Percentiles rank a stretch among this genome's conserved stretches.
These are phyloP conservation scores for Obba rivulosa DNA, from an alignment of 768 basidiomycete species.

Conservation along the genomic window DNA sequence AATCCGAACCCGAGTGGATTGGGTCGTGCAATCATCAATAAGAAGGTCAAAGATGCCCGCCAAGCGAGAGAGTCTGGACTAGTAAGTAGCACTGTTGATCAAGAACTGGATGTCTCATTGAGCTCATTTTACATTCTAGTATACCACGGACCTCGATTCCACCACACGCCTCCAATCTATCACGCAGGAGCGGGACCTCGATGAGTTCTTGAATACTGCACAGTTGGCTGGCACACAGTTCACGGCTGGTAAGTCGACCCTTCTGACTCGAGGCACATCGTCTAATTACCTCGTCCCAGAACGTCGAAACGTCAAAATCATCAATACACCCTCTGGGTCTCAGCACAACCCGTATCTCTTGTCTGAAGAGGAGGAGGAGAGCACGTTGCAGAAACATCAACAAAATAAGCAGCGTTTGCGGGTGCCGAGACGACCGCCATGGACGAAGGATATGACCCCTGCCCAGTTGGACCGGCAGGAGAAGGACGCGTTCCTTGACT, in stretches of 20 bases:
- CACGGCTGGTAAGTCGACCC: slow-evolving; percentile 67
- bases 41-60: slow-evolving; percentile 73
- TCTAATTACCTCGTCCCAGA: slow-evolving; percentile 36
- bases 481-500: slow-evolving; percentile 85
- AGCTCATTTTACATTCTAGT: slow-evolving; percentile 41
- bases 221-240: slow-evolving; percentile 94
- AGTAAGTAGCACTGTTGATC: slow-evolving; percentile 30
- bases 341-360: slow-evolving; percentile 83
- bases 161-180: slow-evolving; percentile 77
- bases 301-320: slow-evolving; percentile 74
- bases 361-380: slow-evolving; percentile 74
- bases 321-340: slow-evolving; percentile 49
- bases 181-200: slow-evolving; percentile 92
- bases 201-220: slow-evolving; percentile 94
- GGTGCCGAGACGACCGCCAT: slow-evolving; percentile 86
- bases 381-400: slow-evolving; percentile 64
- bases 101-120: background rate
- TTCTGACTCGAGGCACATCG: slow-evolving; percentile 3
- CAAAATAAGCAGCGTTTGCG: slow-evolving; percentile 71
- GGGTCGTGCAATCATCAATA: slow-evolving; percentile 94
- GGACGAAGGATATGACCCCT: slow-evolving; percentile 78
- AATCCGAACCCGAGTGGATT: slow-evolving; percentile 75
- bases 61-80: slow-evolving; percentile 57
- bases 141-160: slow-evolving; percentile 67
- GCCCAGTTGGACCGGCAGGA: slow-evolving; percentile 84